These are phyloP conservation scores for Apiospora rasikravindrae DNA, from an alignment of 2,329 filamentous ascomycete genomes.

Conservation along the genomic window DNA sequence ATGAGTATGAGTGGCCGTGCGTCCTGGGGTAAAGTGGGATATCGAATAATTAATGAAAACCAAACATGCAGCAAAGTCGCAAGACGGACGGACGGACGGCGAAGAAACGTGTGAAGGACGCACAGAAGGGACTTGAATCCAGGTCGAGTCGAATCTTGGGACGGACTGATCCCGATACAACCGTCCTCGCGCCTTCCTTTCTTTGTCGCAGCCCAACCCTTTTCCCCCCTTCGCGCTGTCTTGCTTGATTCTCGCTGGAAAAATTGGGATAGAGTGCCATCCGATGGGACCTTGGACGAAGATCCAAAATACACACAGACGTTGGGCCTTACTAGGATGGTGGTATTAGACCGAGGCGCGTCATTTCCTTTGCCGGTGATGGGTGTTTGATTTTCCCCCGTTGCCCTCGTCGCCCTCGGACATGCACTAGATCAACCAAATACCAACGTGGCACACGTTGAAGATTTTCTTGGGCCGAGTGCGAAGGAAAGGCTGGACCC, in stretches of 20 bases:
- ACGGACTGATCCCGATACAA: slow-evolving; percentile 11
- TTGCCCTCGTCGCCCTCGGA: neutral
- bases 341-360: neutral
- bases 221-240: neutral
- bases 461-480: too few relatives aligned
- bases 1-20: neutral
- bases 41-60: neutral
- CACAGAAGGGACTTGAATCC: neutral
- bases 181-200: neutral
- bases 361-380: neutral
- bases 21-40: slow-evolving; percentile 9
- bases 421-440: neutral
- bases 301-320: slow-evolving; percentile 10
- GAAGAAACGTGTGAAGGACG: neutral
- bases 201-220: neutral
- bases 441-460: too few relatives aligned
- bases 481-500: neutral
- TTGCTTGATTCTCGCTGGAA: neutral
- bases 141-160: slow-evolving; percentile 7
- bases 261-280: neutral
- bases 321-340: neutral
- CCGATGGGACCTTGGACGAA: neutral
- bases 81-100: neutral
- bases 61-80: neutral
- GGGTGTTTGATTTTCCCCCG: neutral